Evolutionary conservation across 805 yeast species (phyloP).

Genomic region (Starmerella ratchasimensis): DNA sequence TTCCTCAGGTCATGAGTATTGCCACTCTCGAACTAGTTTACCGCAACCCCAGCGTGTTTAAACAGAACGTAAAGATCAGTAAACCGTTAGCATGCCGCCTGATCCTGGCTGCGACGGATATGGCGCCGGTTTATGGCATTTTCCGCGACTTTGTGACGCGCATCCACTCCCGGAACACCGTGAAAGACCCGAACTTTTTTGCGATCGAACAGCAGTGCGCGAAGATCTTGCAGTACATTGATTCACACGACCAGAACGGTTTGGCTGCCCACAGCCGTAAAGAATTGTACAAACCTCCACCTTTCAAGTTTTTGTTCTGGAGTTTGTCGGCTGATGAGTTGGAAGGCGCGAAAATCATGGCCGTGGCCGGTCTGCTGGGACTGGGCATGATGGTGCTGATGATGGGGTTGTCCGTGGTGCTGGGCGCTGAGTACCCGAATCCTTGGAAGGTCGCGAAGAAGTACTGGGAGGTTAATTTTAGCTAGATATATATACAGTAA

Average conservation of each 20-base stretch:
- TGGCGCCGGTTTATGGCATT: constrained; percentile 60
- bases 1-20: constrained; percentile 98
- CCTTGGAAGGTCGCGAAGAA: constrained; percentile 9
- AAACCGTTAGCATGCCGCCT: constrained; percentile 74
- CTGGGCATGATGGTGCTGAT: constrained; percentile 12
- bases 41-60: constrained; percentile 62
- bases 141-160: constrained; percentile 60
- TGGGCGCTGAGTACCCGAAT: constrained; percentile 17
- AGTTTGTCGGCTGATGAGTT: constrained; percentile 8
- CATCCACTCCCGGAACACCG: constrained; percentile 67
- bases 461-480: no score
- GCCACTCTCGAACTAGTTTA: constrained; percentile 81
- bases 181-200: constrained; percentile 74
- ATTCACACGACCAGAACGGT: constrained; percentile 25
- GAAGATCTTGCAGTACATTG: constrained; percentile 77
- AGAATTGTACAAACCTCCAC: no score
- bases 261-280: constrained; percentile 9
- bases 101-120: constrained; percentile 58
- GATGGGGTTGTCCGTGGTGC: constrained; percentile 13
- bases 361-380: constrained; percentile 6
- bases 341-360: constrained; percentile 12
- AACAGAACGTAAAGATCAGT: constrained; percentile 68
- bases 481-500: no score
- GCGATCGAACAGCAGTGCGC: constrained; percentile 75
- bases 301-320: constrained; percentile 1